Evolutionary conservation across 306 rosid genomes (phyloP).

Genomic region (Corylus heterophylla): DNA sequence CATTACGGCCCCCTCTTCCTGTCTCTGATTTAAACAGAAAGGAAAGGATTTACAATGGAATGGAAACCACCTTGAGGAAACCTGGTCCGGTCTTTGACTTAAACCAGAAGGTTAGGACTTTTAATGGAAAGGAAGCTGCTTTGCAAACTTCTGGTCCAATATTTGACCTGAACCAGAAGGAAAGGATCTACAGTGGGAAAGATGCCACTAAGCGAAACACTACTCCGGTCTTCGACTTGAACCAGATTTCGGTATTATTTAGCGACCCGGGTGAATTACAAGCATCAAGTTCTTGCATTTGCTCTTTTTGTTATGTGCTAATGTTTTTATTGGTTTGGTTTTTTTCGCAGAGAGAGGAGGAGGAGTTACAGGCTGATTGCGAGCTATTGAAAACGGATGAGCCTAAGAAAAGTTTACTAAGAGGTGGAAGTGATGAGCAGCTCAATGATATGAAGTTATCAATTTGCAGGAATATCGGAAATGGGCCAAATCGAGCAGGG

Average conservation of each 20-base stretch:
- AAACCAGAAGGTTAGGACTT: conserved; percentile 58
- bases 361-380: conserved; percentile 57
- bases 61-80: conserved; percentile 34
- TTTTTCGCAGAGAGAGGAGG: conserved; percentile 72
- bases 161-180: conserved; percentile 64
- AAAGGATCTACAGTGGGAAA: conserved; percentile 53
- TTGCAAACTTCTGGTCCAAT: conserved; percentile 38
- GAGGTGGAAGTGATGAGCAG: conserved; percentile 63
- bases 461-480: conserved; percentile 67
- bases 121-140: conserved; percentile 44
- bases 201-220: conserved; percentile 57
- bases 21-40: conserved; percentile 48
- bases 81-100: conserved; percentile 54
- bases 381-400: conserved; percentile 59
- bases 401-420: conserved; percentile 60
- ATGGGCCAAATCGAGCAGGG: conserved; percentile 69
- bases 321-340: conserved; percentile 13
- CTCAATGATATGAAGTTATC: conserved; percentile 66
- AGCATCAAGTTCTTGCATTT: conserved; percentile 11
- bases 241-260: conserved; percentile 83
- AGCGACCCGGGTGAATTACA: conserved; percentile 1
- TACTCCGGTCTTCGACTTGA: conserved; percentile 76
- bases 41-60: conserved; percentile 46
- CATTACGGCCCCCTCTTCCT: conserved; percentile 21
- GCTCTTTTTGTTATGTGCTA: conserved; percentile 15